A percentile compares a stretch with the other conserved stretches of the same genome.
Conservation (phyloP, 441 rosid species). For the Raphanus hybrid region DNA sequence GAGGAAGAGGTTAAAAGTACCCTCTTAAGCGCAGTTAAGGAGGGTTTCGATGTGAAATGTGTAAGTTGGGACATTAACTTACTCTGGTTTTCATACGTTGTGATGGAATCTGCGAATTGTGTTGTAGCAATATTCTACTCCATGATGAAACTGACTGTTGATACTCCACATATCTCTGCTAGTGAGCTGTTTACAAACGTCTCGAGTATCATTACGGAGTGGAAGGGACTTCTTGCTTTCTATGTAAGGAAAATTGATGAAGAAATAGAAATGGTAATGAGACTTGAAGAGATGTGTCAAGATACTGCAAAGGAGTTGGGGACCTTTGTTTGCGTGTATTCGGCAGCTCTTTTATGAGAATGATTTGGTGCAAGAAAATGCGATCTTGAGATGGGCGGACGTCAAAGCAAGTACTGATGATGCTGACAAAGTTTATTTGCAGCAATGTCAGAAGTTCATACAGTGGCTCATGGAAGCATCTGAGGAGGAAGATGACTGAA, state of each 20-base stretch:
- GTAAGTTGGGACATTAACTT: slow-evolving; percentile 80
- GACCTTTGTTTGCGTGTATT: slow-evolving; percentile 72
- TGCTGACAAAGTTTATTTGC: slow-evolving; percentile 79
- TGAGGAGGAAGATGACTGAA: slow-evolving; percentile 62
- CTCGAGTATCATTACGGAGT: slow-evolving; percentile 45
- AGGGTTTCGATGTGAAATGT: slow-evolving; percentile 65
- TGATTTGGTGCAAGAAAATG: slow-evolving; percentile 84
- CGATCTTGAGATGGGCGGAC: slow-evolving; percentile 82
- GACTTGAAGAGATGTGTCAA: slow-evolving; percentile 81
- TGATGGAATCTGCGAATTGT: slow-evolving; percentile 78
- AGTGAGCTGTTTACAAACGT: slow-evolving; percentile 63
- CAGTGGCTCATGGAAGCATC: slow-evolving; percentile 90
- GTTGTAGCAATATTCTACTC: slow-evolving; percentile 89
- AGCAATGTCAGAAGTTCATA: slow-evolving; percentile 68
- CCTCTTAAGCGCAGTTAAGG: slow-evolving; percentile 82
- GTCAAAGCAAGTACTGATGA: slow-evolving; percentile 94
- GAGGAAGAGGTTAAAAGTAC: slow-evolving; percentile 99
- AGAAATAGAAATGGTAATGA: slow-evolving; percentile 92
- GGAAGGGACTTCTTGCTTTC: slow-evolving; percentile 72
- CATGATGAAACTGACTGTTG: slow-evolving; percentile 79
- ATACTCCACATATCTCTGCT: slow-evolving; percentile 54
- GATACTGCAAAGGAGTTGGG: slow-evolving; percentile 74
- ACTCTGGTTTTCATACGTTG: slow-evolving; percentile 80
- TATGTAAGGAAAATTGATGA: slow-evolving; percentile 74
- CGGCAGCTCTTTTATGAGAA: slow-evolving; percentile 69